These are phyloP conservation scores for Aspergillus sp. DNA, from an alignment of 2,329 filamentous ascomycete species.

Conservation along the genomic window DNA sequence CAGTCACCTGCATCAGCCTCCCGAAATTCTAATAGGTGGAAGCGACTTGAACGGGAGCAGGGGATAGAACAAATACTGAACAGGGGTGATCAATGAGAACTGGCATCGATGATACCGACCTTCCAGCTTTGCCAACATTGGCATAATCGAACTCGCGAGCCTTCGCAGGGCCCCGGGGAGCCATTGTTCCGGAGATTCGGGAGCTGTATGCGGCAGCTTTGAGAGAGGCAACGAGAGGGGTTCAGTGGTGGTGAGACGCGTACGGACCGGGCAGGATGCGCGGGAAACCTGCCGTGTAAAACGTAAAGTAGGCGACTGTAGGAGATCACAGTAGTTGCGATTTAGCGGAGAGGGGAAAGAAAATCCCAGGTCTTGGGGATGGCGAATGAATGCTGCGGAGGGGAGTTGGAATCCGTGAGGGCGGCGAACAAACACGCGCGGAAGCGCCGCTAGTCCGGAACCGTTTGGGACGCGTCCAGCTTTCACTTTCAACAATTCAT, in stretches of 20 bases:
- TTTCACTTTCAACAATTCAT: background rate
- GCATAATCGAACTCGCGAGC: slow-evolving; percentile 51
- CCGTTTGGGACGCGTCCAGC: slow-evolving; percentile 36
- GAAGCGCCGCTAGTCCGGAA: slow-evolving; percentile 38
- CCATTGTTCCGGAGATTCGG: slow-evolving; percentile 31
- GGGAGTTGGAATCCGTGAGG: slow-evolving; percentile 26
- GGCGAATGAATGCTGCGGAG: slow-evolving; percentile 18
- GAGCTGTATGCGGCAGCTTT: slow-evolving; percentile 11
- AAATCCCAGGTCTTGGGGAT: slow-evolving; percentile 1
- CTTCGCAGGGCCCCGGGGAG: slow-evolving; percentile 44
- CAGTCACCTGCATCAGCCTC: slow-evolving; percentile 22
- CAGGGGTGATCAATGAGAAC: slow-evolving; percentile 2
- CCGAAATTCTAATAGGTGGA: background rate
- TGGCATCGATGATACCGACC: slow-evolving; percentile 34
- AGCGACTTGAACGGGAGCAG: background rate
- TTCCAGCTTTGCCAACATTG: slow-evolving; percentile 50
- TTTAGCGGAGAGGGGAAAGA: background rate
- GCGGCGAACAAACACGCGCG: slow-evolving; percentile 26
- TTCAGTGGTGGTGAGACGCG: background rate
- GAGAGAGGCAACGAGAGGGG: background rate
- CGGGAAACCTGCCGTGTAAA: background rate
- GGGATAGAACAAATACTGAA: background rate
- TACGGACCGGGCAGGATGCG: background rate
- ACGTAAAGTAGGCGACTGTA: background rate
- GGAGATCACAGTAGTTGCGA: background rate